Conservation (phyloP, 305 asterid genomes). For the Fraxinus albicans region DNA sequence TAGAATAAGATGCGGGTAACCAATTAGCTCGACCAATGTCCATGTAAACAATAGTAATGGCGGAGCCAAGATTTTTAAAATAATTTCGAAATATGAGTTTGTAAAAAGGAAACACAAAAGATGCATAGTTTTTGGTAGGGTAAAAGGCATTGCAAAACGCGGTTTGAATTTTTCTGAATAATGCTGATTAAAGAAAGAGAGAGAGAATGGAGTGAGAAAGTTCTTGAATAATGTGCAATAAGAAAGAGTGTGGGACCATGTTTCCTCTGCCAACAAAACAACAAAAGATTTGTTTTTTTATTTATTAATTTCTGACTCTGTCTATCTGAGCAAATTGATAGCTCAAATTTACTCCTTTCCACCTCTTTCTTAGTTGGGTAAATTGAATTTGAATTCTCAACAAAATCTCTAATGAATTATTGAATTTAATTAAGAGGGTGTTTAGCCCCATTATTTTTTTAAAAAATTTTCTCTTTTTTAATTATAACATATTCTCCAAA, state of each 20-base stretch:
- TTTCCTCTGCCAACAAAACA: neutral
- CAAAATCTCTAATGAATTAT: neutral
- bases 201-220: neutral
- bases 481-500: no score
- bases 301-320: neutral
- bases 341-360: neutral
- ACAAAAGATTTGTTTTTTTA: neutral
- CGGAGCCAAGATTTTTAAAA: neutral
- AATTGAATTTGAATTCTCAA: neutral
- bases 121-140: neutral
- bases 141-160: neutral
- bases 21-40: neutral
- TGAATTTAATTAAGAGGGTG: neutral
- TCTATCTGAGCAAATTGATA: neutral
- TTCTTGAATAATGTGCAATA: neutral
- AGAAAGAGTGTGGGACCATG: neutral
- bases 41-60: neutral
- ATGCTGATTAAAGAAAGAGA: neutral
- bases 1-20: neutral
- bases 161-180: neutral
- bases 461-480: no score
- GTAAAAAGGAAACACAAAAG: neutral
- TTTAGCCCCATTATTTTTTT: no score
- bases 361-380: neutral
- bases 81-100: neutral